These are phyloP conservation scores for Cladosporium sp. DNA, from an alignment of 2,329 filamentous ascomycete species.

Conservation along the genomic window DNA sequence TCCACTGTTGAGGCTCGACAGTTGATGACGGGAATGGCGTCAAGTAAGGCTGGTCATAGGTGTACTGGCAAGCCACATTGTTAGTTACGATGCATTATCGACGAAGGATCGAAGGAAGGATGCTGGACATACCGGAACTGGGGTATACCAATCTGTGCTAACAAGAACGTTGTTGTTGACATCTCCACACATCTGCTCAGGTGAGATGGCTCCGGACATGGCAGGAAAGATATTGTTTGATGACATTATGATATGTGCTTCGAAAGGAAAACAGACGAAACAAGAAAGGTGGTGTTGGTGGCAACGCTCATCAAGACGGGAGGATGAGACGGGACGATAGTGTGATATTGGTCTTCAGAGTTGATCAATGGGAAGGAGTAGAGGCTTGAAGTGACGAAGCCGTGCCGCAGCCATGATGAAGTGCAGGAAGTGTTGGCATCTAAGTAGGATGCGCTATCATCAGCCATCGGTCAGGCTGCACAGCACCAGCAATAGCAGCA, in stretches of 20 bases:
- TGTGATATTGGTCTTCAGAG: constrained; percentile 3
- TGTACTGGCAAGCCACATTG: constrained; percentile 19
- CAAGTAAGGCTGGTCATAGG: constrained; percentile 30
- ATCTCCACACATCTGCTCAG: constrained; percentile 26
- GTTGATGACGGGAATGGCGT: constrained; percentile 33
- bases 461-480: constrained; percentile 9
- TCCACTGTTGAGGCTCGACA: constrained; percentile 29
- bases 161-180: constrained; percentile 19
- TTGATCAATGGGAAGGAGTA: constrained; percentile 2
- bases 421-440: constrained; percentile 9
- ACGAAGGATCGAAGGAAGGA: neutral
- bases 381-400: neutral
- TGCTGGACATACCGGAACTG: constrained; percentile 26
- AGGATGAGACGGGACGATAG: constrained; percentile 10
- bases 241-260: constrained; percentile 21
- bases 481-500: constrained; percentile 13
- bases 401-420: constrained; percentile 7
- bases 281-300: constrained; percentile 21
- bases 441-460: constrained; percentile 12
- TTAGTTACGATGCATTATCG: constrained; percentile 1
- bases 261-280: constrained; percentile 10
- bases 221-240: constrained; percentile 26
- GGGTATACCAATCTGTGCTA: constrained; percentile 28
- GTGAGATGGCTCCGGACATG: constrained; percentile 25
- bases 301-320: constrained; percentile 23